Percentiles rank a stretch among this genome's conserved stretches.
Evolutionary conservation across 768 basidiomycete genomes (phyloP).

Genomic region (Xerocomellus dryophilus): DNA sequence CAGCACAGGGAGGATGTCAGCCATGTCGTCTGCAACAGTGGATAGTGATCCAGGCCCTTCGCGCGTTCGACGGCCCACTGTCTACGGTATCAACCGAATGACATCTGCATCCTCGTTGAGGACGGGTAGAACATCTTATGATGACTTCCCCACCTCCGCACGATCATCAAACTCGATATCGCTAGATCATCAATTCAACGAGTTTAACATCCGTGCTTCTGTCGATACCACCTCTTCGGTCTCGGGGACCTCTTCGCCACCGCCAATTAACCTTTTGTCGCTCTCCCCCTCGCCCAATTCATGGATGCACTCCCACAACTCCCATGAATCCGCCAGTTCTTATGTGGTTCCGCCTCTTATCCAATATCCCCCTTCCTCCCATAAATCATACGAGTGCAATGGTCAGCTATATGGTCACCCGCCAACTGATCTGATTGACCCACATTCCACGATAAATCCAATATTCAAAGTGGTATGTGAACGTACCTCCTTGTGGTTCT

Average conservation of each 20-base stretch:
- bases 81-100: constrained; percentile 70
- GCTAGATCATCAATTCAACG: constrained; percentile 71
- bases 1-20: constrained; percentile 69
- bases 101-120: constrained; percentile 73
- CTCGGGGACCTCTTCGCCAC: constrained; percentile 68
- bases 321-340: constrained; percentile 39
- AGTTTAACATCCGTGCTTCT: constrained; percentile 70
- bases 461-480: constrained; percentile 87
- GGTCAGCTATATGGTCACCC: constrained; percentile 53
- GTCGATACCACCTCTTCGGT: constrained; percentile 56
- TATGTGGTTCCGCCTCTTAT: constrained; percentile 37
- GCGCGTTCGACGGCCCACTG: constrained; percentile 58
- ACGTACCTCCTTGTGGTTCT: not conserved
- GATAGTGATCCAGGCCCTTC: constrained; percentile 84
- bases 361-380: constrained; percentile 39
- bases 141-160: constrained; percentile 69
- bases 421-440: constrained; percentile 56
- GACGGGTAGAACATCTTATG: constrained; percentile 53
- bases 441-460: constrained; percentile 75
- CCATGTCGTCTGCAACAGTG: constrained; percentile 77
- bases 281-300: constrained; percentile 63
- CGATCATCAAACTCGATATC: constrained; percentile 81
- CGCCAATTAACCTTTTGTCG: constrained; percentile 71
- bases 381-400: constrained; percentile 49
- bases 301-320: constrained; percentile 48